These are phyloP conservation scores for Saturnispora bothae DNA, from an alignment of 805 yeast genomes.

Conservation along the genomic window DNA sequence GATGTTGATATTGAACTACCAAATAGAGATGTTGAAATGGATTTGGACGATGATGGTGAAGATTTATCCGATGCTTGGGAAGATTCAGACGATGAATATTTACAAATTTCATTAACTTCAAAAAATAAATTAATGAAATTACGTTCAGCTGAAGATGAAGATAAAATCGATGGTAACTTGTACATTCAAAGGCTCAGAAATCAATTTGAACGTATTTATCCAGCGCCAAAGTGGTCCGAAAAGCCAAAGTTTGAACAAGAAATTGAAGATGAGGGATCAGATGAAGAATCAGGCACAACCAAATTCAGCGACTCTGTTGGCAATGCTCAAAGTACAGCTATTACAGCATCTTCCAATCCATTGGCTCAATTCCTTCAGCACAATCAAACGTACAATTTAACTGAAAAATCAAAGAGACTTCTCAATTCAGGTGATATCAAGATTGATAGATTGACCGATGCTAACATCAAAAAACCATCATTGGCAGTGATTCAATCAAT, in stretches of 20 bases:
- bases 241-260: slow-evolving; percentile 43
- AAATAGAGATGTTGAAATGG: slow-evolving; percentile 18
- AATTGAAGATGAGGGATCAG: slow-evolving; percentile 12
- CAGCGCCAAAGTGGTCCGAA: slow-evolving; percentile 75
- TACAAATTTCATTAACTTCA: slow-evolving; percentile 47
- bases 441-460: slow-evolving; percentile 79
- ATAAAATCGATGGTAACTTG: slow-evolving; percentile 25
- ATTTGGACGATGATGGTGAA: slow-evolving; percentile 16
- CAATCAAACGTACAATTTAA: slow-evolving; percentile 23
- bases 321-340: slow-evolving; percentile 12
- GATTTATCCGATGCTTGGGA: slow-evolving; percentile 51
- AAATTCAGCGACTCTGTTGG: slow-evolving; percentile 13
- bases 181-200: slow-evolving; percentile 33
- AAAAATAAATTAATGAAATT: slow-evolving; percentile 61
- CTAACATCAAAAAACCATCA: slow-evolving; percentile 59
- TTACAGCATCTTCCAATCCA: slow-evolving; percentile 23
- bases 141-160: slow-evolving; percentile 40
- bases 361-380: slow-evolving; percentile 24
- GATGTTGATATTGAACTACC: slow-evolving; percentile 29
- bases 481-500: slow-evolving; percentile 77
- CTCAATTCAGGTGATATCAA: slow-evolving; percentile 64
- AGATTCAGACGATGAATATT: slow-evolving; percentile 83
- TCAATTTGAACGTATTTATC: slow-evolving; percentile 63
- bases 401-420: slow-evolving; percentile 35
- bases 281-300: slow-evolving; percentile 5